A percentile compares a stretch with the other conserved stretches of the same genome.
Evolutionary conservation across 257 asterid genomes (phyloP).

Genomic region (Anisodus acutangulus): DNA sequence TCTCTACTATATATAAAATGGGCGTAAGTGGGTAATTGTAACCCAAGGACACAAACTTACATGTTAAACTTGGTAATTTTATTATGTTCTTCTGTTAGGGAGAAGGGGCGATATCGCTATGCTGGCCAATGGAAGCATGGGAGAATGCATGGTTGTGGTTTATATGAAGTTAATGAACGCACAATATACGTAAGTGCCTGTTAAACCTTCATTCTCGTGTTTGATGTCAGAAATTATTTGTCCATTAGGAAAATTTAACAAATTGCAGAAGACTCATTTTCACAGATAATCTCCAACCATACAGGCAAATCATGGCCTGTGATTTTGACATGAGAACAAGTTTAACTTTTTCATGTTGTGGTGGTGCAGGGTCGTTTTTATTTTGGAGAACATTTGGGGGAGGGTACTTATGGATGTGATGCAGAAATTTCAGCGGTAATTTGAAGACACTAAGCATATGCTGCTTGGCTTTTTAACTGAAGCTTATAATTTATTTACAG

Average conservation of each 20-base stretch:
- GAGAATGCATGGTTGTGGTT: constrained; percentile 98
- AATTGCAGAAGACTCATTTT: neutral
- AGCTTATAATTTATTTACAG: neutral
- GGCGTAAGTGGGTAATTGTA: neutral
- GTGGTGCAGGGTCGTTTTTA: constrained; percentile 88
- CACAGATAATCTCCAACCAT: neutral
- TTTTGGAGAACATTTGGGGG: constrained; percentile 77
- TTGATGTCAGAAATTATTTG: neutral
- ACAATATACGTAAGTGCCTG: constrained; percentile 61
- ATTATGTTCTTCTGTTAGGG: constrained; percentile 54
- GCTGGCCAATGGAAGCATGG: constrained; percentile 99
- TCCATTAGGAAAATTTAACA: neutral
- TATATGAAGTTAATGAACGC: constrained; percentile 88
- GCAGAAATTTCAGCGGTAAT: constrained; percentile 78
- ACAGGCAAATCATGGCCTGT: neutral
- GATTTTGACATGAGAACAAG: neutral
- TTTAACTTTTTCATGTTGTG: neutral
- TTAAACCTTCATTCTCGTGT: constrained; percentile 16
- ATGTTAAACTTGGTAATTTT: neutral
- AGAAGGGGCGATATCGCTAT: constrained; percentile 91
- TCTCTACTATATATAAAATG: constrained; percentile 19
- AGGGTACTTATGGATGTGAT: constrained; percentile 77
- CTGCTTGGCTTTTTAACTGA: constrained; percentile 3
- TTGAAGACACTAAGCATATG: constrained; percentile 26
- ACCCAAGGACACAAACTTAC: neutral